Evolutionary conservation across 768 basidiomycete species (phyloP).

Genomic region (Infundibulicybe gibba): DNA sequence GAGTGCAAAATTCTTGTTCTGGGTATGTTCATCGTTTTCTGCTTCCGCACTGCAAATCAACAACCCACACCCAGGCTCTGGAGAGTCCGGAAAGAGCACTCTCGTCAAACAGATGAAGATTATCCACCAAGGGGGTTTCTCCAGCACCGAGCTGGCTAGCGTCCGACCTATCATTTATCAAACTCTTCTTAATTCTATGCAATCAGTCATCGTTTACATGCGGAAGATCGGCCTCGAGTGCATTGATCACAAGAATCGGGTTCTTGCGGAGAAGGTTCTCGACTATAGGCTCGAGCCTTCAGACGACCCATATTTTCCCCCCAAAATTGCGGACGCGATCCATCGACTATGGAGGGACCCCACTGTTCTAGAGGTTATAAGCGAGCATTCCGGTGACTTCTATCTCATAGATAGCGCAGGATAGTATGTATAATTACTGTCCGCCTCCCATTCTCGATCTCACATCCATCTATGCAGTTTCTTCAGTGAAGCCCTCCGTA

Average conservation of each 20-base stretch:
- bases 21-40: slow-evolving; percentile 46
- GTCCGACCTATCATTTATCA: background rate
- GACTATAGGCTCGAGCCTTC: slow-evolving; percentile 46
- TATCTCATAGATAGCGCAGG: slow-evolving; percentile 94
- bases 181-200: slow-evolving; percentile 35
- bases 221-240: slow-evolving; percentile 83
- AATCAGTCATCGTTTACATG: slow-evolving; percentile 83
- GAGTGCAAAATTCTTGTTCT: no score
- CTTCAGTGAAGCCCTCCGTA: slow-evolving; percentile 77
- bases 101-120: background rate
- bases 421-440: slow-evolving; percentile 58
- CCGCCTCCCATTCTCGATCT: background rate
- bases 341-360: slow-evolving; percentile 68
- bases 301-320: slow-evolving; percentile 16
- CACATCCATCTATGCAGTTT: slow-evolving; percentile 54
- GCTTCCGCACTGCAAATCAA: no score
- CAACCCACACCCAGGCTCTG: no score
- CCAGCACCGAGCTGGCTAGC: background rate
- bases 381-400: slow-evolving; percentile 67
- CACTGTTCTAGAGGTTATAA: slow-evolving; percentile 48
- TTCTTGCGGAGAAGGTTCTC: slow-evolving; percentile 51
- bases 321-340: slow-evolving; percentile 66
- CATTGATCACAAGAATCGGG: slow-evolving; percentile 57
- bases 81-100: slow-evolving; percentile 93
- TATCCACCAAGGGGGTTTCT: background rate